Base-by-base conservation (phyloP, 139 green algal species). In the Mesostigma viride region DNA sequence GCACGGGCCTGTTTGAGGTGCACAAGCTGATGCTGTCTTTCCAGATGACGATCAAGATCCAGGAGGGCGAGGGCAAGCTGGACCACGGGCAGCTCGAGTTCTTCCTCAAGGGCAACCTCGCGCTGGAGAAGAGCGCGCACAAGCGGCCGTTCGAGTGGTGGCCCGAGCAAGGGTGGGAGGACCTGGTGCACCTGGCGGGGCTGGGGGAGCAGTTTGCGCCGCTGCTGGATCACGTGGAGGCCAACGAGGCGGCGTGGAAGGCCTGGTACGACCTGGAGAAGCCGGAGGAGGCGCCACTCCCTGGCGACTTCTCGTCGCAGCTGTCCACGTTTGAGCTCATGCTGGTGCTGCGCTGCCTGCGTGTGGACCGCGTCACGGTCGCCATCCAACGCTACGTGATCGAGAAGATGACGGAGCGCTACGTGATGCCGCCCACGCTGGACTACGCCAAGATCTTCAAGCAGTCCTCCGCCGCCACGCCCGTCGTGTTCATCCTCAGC, bases 401-500 rank as follows among this genome's bases (percentile, higher is more conserved):
- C 28, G 35, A 64, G 8, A 73, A 76, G 28, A 79, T 94, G 66
- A 80, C 79, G 6, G 82, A 87, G 62, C 75, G 76, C 28, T 93
- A 84, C 75, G 78, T 86, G 24, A 71, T 82, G 76, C 87, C 87
- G 35, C 87, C 85, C 0, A 75, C 84, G 58, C 73, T 92, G n/a
- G 81, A 95, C 77, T 93, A 90, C 67, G 11, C 60, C 34, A 57
- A 53, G 35, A 89, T 93, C 68, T 90, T 79, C 79, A 74, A 73
- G 57, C 81, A 90, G 69, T 86, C 74, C 63, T 86, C 60, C 4
- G 64, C 80, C 35, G 75, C 72, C 24, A 91, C 88, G 45, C 88
- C 88, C 32, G 84, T 95, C 58, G 78, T 95, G 31, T 95, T 95
- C 73, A 81, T 95, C 47, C 83, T 95, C 34, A 90, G 82, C n/a